Evolutionary conservation across 768 basidiomycete species (phyloP).

Genomic region (Calocybe cyanea): DNA sequence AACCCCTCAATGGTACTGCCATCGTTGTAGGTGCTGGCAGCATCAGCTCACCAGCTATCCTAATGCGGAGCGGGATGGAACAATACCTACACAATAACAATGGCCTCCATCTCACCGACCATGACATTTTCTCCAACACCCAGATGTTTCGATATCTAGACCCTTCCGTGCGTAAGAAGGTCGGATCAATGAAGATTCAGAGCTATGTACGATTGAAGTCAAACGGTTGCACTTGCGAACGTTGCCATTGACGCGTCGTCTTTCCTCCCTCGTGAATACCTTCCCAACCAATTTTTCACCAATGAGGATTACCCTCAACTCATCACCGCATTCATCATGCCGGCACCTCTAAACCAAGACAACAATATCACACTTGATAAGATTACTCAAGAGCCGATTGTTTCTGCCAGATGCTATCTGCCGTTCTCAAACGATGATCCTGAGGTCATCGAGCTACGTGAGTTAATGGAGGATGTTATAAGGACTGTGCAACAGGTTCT

Average conservation of each 20-base stretch:
- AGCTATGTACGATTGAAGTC: slow-evolving; percentile 9
- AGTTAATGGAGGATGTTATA: too few relatives aligned
- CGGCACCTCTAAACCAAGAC: too few relatives aligned
- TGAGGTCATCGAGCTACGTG: too few relatives aligned
- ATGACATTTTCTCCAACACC: slow-evolving; percentile 18
- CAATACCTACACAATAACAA: slow-evolving; percentile 5
- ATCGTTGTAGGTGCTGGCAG: slow-evolving; percentile 18
- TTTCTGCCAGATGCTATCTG: too few relatives aligned
- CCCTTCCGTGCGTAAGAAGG: slow-evolving; percentile 2
- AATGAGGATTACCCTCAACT: slow-evolving; percentile 3
- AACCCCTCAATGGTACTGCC: too few relatives aligned
- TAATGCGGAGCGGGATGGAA: slow-evolving; percentile 14
- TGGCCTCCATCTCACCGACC: too few relatives aligned
- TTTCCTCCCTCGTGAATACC: slow-evolving; percentile 21
- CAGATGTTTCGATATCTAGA: slow-evolving; percentile 16
- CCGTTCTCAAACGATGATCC: too few relatives aligned
- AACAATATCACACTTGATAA: too few relatives aligned
- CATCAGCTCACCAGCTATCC: slow-evolving; percentile 18
- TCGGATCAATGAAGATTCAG: slow-evolving; percentile 24
- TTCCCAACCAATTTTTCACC: background rate
- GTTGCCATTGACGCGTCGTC: slow-evolving; percentile 20
- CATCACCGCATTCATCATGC: too few relatives aligned
- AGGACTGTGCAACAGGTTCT: too few relatives aligned
- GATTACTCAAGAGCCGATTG: too few relatives aligned
- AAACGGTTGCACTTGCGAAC: slow-evolving; percentile 16